These are phyloP conservation scores for Hyaloscypha bicolor DNA, from an alignment of 495 filamentous ascomycete genomes.

Conservation along the genomic window DNA sequence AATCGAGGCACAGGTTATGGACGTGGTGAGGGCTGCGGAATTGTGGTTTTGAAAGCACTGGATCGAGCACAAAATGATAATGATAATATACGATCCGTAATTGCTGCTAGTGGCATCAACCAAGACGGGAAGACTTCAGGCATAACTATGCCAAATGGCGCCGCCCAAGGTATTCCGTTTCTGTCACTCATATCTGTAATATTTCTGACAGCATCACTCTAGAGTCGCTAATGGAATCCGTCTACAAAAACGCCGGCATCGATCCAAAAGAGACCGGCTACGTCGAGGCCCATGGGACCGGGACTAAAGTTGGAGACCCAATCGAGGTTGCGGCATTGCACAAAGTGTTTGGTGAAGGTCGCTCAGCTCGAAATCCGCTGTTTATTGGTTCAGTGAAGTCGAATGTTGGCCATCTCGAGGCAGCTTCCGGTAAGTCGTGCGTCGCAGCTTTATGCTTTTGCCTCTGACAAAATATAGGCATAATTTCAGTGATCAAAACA, in stretches of 20 bases:
- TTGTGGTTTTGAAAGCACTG: conserved; percentile 63
- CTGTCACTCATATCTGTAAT: not conserved
- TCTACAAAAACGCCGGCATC: conserved; percentile 52
- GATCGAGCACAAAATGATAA: conserved; percentile 56
- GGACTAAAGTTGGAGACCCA: conserved; percentile 63
- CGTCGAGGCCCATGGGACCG: conserved; percentile 56
- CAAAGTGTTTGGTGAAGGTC: conserved; percentile 44
- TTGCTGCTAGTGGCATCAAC: conserved; percentile 61
- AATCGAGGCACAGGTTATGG: conserved; percentile 65
- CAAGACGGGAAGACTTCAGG: conserved; percentile 62
- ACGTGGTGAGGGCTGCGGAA: conserved; percentile 63
- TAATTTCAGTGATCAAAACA: conserved; percentile 61
- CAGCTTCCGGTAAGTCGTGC: conserved; percentile 48
- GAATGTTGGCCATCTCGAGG: conserved; percentile 65
- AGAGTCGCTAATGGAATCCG: conserved; percentile 53
- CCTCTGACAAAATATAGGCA: conserved; percentile 15
- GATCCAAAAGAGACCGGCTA: conserved; percentile 50
- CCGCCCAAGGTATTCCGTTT: conserved; percentile 53
- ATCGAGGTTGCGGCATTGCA: conserved; percentile 62
- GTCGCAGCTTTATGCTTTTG: conserved; percentile 8
- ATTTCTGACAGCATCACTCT: conserved; percentile 38
- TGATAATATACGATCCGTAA: conserved; percentile 62
- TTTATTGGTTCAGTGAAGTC: conserved; percentile 62
- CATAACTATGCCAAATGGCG: conserved; percentile 60
- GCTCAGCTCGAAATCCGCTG: conserved; percentile 44